phyloP scores from a whole-genome alignment of 2,329 filamentous ascomycete species.

The Fusarium nodosum region DNA sequence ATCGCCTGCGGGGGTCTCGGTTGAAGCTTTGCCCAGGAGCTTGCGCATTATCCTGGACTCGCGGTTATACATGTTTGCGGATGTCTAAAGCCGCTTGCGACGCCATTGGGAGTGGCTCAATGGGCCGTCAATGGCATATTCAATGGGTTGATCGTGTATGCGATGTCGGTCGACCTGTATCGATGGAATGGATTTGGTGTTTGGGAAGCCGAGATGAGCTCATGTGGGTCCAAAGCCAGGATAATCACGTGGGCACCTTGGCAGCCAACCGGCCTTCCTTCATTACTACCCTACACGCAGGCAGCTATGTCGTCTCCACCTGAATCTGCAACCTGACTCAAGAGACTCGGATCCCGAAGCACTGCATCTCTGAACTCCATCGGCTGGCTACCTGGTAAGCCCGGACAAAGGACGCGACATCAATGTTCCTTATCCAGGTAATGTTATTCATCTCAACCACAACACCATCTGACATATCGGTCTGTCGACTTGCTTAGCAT shows the following conservation, averaged over 20 bases:
- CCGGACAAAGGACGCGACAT: not conserved
- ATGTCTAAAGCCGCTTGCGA: conserved; percentile 48
- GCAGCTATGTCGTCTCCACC: not conserved
- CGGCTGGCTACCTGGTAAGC: not conserved
- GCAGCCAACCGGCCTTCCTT: not conserved
- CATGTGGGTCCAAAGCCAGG: conserved; percentile 31
- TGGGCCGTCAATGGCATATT: conserved; percentile 38
- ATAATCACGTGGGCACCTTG: conserved; percentile 22
- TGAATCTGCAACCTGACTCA: not conserved
- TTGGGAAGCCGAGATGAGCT: conserved; percentile 28
- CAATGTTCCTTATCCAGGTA: not conserved
- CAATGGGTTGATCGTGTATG: conserved; percentile 6
- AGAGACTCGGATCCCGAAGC: not conserved
- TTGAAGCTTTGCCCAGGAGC: conserved; percentile 67
- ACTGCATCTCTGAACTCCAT: not conserved
- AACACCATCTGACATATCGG: not conserved
- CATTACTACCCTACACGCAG: not conserved
- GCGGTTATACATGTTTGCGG: conserved; percentile 64
- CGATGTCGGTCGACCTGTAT: conserved; percentile 11
- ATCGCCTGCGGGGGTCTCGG: conserved; percentile 62
- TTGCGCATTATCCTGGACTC: conserved; percentile 71
- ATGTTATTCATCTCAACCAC: not conserved
- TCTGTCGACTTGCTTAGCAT: not conserved
- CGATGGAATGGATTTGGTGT: conserved; percentile 2
- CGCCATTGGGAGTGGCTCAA: conserved; percentile 52